Evolutionary conservation across 805 yeast genomes (phyloP).

Genomic region (Teunomyces panamensis): DNA sequence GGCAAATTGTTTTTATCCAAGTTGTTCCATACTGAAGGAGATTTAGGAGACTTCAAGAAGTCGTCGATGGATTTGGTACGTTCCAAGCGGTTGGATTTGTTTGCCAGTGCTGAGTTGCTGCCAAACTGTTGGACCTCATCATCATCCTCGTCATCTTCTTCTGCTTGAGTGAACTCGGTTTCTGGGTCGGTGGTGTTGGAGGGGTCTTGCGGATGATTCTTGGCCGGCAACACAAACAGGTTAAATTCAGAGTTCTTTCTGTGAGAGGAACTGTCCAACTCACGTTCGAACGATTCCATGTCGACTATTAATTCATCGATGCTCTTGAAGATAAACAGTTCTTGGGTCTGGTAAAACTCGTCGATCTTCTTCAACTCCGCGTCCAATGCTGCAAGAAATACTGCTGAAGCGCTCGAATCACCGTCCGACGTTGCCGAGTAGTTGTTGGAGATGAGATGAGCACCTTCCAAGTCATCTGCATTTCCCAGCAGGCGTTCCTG

Average conservation of each 20-base stretch:
- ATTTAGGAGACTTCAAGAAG: conserved; percentile 35
- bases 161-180: conserved; percentile 24
- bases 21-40: conserved; percentile 31
- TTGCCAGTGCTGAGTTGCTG: background rate
- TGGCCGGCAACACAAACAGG: conserved; percentile 5
- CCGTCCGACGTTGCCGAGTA: conserved; percentile 10
- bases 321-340: conserved; percentile 50
- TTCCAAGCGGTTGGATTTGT: conserved; percentile 5
- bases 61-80: conserved; percentile 27
- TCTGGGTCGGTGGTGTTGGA: conserved; percentile 30
- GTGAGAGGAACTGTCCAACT: conserved; percentile 16
- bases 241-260: conserved; percentile 6
- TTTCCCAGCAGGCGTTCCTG: conserved; percentile 7
- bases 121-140: conserved; percentile 17
- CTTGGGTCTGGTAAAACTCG: conserved; percentile 67
- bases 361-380: conserved; percentile 75
- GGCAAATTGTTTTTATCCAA: conserved; percentile 23
- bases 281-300: conserved; percentile 56
- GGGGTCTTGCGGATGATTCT: background rate
- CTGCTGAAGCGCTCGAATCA: conserved; percentile 46
- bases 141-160: conserved; percentile 34
- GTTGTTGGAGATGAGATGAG: conserved; percentile 27
- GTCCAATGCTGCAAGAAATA: conserved; percentile 73
- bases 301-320: conserved; percentile 60
- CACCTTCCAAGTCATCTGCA: conserved; percentile 29